Conservation (phyloP, 176 grass and related monocot genomes). For the Musa itinerans region DNA sequence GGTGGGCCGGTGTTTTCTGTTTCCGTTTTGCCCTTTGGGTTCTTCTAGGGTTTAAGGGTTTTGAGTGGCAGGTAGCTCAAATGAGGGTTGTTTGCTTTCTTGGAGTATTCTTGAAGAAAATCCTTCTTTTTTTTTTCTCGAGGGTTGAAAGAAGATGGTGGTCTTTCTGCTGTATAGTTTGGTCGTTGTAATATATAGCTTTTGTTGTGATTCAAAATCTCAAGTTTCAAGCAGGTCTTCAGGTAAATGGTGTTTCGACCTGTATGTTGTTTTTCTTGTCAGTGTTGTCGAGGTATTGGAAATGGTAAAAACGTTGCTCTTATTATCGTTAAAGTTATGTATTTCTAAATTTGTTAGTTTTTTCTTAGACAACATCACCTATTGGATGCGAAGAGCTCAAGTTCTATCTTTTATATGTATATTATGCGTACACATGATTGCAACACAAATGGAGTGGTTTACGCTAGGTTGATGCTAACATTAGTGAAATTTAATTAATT, state of each 20-base stretch:
- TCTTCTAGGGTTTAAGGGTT: slow-evolving; percentile 1
- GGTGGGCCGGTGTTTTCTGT: neutral
- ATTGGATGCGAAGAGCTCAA: neutral
- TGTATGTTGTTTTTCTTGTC: neutral
- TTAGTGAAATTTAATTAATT: neutral
- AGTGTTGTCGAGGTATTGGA: neutral
- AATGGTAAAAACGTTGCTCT: neutral
- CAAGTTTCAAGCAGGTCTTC: neutral
- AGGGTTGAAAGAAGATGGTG: neutral
- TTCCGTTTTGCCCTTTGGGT: neutral
- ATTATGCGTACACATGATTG: neutral
- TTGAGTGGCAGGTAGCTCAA: neutral
- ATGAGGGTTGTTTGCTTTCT: neutral
- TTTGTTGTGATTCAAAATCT: neutral
- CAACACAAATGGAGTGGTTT: neutral
- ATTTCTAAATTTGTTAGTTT: neutral
- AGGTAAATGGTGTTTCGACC: neutral
- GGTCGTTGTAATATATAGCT: neutral
- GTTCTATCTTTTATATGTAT: neutral
- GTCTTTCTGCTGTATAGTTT: neutral
- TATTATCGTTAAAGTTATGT: neutral
- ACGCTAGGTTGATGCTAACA: neutral
- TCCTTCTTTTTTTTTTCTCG: too few relatives aligned
- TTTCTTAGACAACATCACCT: too few relatives aligned
- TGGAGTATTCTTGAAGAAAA: slow-evolving; percentile 2